Conservation (phyloP, 768 basidiomycete genomes). For the Boletus vinaceobasis region DNA sequence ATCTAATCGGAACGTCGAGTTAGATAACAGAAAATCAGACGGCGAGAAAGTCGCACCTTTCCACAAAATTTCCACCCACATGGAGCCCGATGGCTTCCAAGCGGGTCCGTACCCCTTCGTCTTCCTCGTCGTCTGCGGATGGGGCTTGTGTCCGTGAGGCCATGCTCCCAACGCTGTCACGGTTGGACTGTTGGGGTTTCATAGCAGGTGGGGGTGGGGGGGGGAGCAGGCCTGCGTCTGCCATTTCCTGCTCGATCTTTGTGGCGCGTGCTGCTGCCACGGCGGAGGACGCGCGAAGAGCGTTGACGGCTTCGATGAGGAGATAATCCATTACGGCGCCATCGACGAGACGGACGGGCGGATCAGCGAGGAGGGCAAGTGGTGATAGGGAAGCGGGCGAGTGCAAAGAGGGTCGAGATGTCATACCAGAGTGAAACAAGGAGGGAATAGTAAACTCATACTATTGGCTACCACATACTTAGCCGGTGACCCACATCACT, state of each 20-base stretch:
- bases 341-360: slow-evolving; percentile 59
- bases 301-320: slow-evolving; percentile 73
- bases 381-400: slow-evolving; percentile 12
- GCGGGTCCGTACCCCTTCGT: slow-evolving; percentile 63
- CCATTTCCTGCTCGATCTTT: slow-evolving; percentile 74
- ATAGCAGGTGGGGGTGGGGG: slow-evolving; percentile 41
- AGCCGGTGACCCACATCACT: too few species aligned
- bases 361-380: slow-evolving; percentile 60
- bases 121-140: slow-evolving; percentile 55
- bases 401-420: slow-evolving; percentile 24
- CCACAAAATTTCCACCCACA: slow-evolving; percentile 82
- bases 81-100: slow-evolving; percentile 83
- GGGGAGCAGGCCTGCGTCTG: slow-evolving; percentile 70
- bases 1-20: slow-evolving; percentile 37
- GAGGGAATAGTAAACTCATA: neutral
- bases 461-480: too few species aligned
- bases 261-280: slow-evolving; percentile 66
- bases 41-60: slow-evolving; percentile 52
- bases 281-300: slow-evolving; percentile 69
- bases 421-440: neutral
- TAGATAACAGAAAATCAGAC: neutral
- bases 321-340: slow-evolving; percentile 80
- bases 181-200: slow-evolving; percentile 29
- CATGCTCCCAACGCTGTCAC: slow-evolving; percentile 37
- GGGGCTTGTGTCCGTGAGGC: slow-evolving; percentile 11